These are phyloP conservation scores for Moniliophthora roreri DNA, from an alignment of 1,284 basidiomycete genomes.

Conservation along the genomic window DNA sequence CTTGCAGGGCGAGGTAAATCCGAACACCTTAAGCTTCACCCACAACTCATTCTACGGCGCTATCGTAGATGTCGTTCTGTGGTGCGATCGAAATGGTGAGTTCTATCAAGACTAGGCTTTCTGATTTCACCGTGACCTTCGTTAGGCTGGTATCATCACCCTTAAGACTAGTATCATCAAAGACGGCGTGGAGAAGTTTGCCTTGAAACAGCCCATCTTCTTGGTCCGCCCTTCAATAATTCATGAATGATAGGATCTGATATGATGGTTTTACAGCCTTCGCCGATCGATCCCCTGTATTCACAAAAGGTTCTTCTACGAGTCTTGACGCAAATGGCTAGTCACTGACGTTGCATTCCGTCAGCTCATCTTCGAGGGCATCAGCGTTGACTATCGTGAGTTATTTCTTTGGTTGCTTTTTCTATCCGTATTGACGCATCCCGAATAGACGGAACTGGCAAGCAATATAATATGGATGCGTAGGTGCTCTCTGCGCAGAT, in stretches of 20 bases:
- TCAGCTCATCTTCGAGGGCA: constrained; percentile 70
- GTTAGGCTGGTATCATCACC: constrained; percentile 72
- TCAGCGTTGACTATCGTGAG: constrained; percentile 71
- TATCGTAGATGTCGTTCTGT: constrained; percentile 62
- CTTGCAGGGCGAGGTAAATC: constrained; percentile 53
- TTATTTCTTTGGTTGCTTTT: constrained; percentile 9
- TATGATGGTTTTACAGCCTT: constrained; percentile 44
- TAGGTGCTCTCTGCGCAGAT: constrained; percentile 30
- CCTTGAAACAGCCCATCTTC: constrained; percentile 75
- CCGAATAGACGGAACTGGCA: constrained; percentile 73
- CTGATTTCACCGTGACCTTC: constrained; percentile 5
- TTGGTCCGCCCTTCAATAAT: constrained; percentile 36
- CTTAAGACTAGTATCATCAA: constrained; percentile 77
- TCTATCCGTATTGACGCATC: too few relatives aligned
- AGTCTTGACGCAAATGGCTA: neutral
- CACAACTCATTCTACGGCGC: neutral
- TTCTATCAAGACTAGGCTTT: neutral
- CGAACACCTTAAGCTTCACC: neutral
- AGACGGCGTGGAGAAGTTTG: constrained; percentile 73
- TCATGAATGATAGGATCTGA: neutral
- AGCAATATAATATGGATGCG: constrained; percentile 80
- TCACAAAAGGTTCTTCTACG: constrained; percentile 52
- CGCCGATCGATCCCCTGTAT: constrained; percentile 74
- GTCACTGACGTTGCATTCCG: neutral
- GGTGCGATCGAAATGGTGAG: constrained; percentile 78